phyloP scores from a whole-genome alignment of 306 rosid species.

The Pyrus bretschneideri region DNA sequence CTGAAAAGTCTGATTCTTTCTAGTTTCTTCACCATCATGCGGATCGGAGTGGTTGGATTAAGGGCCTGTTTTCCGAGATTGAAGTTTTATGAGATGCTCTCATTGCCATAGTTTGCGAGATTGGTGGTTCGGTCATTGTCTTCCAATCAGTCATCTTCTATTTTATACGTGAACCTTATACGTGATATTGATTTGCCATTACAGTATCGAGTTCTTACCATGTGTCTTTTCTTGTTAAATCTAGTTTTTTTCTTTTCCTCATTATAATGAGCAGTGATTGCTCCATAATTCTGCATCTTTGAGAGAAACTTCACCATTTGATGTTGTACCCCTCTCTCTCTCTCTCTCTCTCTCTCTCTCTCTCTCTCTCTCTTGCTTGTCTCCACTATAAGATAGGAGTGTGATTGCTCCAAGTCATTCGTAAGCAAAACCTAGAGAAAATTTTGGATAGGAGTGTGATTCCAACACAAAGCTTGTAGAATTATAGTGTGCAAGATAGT shows the following conservation, averaged over 20 bases:
- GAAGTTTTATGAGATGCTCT: conserved; percentile 21
- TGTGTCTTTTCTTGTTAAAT: background rate
- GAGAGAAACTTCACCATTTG: too few species aligned
- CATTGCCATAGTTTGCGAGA: conserved; percentile 22
- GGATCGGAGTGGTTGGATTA: too few species aligned
- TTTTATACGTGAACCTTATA: conserved; percentile 5
- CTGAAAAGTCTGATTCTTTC: background rate
- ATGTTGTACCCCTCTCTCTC: too few species aligned
- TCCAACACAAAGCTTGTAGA: background rate
- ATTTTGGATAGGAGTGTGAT: background rate
- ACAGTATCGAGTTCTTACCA: background rate
- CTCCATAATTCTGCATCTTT: too few species aligned
- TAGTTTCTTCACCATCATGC: conserved; percentile 1
- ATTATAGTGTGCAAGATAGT: background rate
- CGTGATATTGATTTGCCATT: conserved; percentile 1
- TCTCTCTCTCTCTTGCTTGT: too few species aligned
- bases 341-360: too few species aligned
- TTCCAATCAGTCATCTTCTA: conserved; percentile 26
- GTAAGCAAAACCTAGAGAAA: too few species aligned
- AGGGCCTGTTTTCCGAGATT: background rate
- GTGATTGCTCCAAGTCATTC: too few species aligned
- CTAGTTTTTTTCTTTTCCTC: background rate
- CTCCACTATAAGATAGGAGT: too few species aligned
- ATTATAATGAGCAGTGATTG: background rate
- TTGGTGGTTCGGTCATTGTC: conserved; percentile 24